Percentiles rank a stretch among this genome's conserved stretches.
phyloP scores from a whole-genome alignment of 2,329 filamentous ascomycete species.

The Diaporthe vexans region DNA sequence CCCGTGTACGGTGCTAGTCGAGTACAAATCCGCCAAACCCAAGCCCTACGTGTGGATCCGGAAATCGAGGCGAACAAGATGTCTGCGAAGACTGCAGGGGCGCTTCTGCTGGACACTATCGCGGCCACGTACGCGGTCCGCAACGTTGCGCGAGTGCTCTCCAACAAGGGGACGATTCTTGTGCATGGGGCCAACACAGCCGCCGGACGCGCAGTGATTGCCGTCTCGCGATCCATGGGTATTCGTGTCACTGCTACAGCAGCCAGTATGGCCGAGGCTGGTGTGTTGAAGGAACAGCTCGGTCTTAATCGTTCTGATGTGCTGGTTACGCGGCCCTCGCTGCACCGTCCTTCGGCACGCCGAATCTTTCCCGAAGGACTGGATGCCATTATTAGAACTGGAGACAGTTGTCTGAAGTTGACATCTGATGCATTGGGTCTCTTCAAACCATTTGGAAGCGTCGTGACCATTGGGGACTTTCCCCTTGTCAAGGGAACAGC shows the following conservation, averaged over 20 bases:
- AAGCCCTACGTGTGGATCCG: not conserved
- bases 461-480: not conserved
- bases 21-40: not conserved
- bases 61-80: not conserved
- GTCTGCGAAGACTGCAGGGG: not conserved
- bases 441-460: conserved; percentile 10
- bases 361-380: not conserved
- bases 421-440: not conserved
- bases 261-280: not conserved
- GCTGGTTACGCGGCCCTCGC: not conserved
- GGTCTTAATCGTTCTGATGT: not conserved
- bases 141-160: not conserved
- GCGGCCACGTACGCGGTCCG: not conserved
- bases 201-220: not conserved
- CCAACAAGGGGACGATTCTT: not conserved
- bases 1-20: not conserved
- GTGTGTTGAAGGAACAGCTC: not conserved
- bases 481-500: not conserved
- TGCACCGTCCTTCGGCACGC: not conserved
- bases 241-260: not conserved
- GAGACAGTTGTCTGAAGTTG: not conserved
- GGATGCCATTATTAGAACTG: not conserved
- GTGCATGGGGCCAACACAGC: not conserved
- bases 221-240: not conserved
- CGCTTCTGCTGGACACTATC: not conserved